These are phyloP conservation scores for Opeltia flavorubescens DNA, from an alignment of 495 filamentous ascomycete species.

Conservation along the genomic window DNA sequence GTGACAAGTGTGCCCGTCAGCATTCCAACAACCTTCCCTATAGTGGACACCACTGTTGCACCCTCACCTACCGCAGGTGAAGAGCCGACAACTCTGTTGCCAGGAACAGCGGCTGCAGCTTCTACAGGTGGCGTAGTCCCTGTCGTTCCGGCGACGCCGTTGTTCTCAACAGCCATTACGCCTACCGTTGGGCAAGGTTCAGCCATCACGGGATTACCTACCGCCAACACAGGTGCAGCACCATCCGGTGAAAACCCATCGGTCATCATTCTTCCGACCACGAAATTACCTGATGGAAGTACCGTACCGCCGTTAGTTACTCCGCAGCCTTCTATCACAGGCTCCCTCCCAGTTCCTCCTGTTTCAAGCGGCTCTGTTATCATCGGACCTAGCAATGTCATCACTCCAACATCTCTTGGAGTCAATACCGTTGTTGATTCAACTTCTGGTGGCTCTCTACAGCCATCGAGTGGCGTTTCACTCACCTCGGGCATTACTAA, in stretches of 20 bases:
- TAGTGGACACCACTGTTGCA: too few relatives aligned
- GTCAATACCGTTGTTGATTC: slow-evolving; percentile 30
- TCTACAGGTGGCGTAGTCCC: not conserved
- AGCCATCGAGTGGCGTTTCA: not conserved
- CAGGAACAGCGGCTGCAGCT: not conserved
- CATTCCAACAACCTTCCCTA: too few relatives aligned
- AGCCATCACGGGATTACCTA: too few relatives aligned
- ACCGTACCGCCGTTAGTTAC: not conserved
- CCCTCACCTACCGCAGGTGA: too few relatives aligned
- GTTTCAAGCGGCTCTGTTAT: slow-evolving; percentile 8
- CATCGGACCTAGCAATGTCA: slow-evolving; percentile 21
- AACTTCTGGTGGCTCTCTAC: not conserved
- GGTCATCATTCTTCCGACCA: not conserved
- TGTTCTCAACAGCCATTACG: not conserved
- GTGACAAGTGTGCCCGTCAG: not conserved
- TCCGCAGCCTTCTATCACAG: not conserved
- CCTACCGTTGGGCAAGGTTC: not conserved
- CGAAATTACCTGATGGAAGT: not conserved
- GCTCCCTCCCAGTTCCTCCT: not conserved
- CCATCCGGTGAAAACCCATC: not conserved
- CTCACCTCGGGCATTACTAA: not conserved
- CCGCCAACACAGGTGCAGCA: not conserved
- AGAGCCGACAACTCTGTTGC: too few relatives aligned
- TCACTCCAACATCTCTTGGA: slow-evolving; percentile 25
- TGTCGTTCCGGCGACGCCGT: not conserved